These are phyloP conservation scores for Nelumbo lutea DNA, from an alignment of 164 flowering plant genomes.

Conservation along the genomic window DNA sequence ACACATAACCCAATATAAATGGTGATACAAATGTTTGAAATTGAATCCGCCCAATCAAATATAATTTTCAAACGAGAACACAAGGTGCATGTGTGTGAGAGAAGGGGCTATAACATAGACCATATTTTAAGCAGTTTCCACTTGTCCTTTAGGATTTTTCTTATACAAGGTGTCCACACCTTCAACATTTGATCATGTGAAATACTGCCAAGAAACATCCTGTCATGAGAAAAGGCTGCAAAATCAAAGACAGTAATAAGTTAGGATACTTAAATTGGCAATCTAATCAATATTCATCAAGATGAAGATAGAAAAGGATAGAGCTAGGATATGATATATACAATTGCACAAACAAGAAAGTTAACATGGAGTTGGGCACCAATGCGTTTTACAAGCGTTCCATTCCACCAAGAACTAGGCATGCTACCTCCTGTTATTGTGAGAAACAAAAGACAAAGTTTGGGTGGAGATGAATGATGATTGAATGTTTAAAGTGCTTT, in stretches of 20 bases:
- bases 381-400: not conserved
- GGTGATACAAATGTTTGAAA: too few relatives aligned
- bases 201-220: constrained; percentile 79
- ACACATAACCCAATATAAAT: too few relatives aligned
- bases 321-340: not conserved
- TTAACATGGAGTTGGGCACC: not conserved
- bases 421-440: too few relatives aligned
- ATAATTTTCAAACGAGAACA: too few relatives aligned
- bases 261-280: not conserved
- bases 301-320: not conserved
- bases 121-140: not conserved
- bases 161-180: constrained; percentile 30
- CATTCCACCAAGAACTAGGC: too few relatives aligned
- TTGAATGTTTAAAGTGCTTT: too few relatives aligned
- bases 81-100: too few relatives aligned
- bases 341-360: not conserved
- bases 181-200: constrained; percentile 82
- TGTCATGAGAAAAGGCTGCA: constrained; percentile 91
- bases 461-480: too few relatives aligned
- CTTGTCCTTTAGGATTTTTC: not conserved
- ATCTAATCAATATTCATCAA: too few relatives aligned
- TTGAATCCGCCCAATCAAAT: too few relatives aligned
- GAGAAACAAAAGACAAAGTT: too few relatives aligned
- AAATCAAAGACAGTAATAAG: constrained; percentile 18
- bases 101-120: not conserved